Evolutionary conservation across 306 rosid species (phyloP), one percentile per base, ranked within the genome.

Genomic region (Medicago arabica): DNA sequence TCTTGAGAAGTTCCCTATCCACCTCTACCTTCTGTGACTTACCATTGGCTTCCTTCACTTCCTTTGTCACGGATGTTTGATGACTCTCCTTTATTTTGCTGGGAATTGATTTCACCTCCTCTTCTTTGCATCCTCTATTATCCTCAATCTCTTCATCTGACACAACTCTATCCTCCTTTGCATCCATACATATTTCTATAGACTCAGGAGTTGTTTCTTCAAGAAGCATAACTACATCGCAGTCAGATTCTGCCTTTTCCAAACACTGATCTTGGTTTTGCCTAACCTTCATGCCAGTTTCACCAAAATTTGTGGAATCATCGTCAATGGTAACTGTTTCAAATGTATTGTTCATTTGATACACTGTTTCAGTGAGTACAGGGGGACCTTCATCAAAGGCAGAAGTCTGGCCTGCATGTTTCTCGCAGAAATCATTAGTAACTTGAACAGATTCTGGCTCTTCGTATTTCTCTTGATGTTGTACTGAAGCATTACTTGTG

Each of bases 1-100:
- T 86, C 83, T 66, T 92, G 69, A 64, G 82, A 60, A 43, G 75
- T 25, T 80, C 87, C 84, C 75, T 86, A 80, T 86, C 87, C 78
- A 69, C 87, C 66, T 87, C 87, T 67, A 69, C 85, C 84, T 82
- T 84, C 23, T 69, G 85, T 47, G 60, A 71, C 57, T 69, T 82
- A 43, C 41, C 81, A 59, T 73, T 31, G 67, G 51, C 75, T 72
- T 79, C 81, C 82, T 82, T 80, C 83, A 74, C 89, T 68, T 89
- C 83, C 80, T 51, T 57, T 39, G 41, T 58, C 44, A 69, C 1
- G 47, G 81, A 66, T 28, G 78, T 79, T 72, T 78, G 85, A 65
- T 69, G 67, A 72, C 67, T 81, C 75, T 84, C 81, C 73, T 74
- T 50, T 64, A 28, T 15, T 69, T 77, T 71, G 70, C 55, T 49